A percentile compares a stretch with the other conserved stretches of the same genome.
These are phyloP conservation scores for Meripilus lineatus DNA, from an alignment of 1,284 basidiomycete genomes.

Conservation along the genomic window DNA sequence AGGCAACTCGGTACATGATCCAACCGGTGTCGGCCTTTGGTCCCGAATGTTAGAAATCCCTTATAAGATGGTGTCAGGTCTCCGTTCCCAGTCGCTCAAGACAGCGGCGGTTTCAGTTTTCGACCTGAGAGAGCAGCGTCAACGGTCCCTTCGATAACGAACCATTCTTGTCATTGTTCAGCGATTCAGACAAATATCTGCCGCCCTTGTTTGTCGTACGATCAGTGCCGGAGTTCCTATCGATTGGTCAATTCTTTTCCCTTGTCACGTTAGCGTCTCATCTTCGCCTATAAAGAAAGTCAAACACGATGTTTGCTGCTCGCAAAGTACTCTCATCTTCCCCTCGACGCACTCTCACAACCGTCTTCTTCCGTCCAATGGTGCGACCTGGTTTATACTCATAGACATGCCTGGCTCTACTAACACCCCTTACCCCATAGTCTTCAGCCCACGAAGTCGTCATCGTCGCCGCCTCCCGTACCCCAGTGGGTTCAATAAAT, in stretches of 20 bases:
- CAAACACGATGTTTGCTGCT: slow-evolving; percentile 30
- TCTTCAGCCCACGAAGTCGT: slow-evolving; percentile 71
- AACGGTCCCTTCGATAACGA: too few relatives aligned
- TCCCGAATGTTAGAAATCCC: too few relatives aligned
- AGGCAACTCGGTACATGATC: too few relatives aligned
- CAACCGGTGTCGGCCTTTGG: too few relatives aligned
- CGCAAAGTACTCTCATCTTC: slow-evolving; percentile 33
- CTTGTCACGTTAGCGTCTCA: slow-evolving; percentile 11
- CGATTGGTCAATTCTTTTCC: slow-evolving; percentile 14
- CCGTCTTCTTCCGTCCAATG: slow-evolving; percentile 32
- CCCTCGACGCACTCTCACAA: slow-evolving; percentile 32
- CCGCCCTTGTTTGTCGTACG: slow-evolving; percentile 6
- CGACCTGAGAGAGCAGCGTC: too few relatives aligned
- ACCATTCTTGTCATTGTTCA: too few relatives aligned
- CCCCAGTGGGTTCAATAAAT: slow-evolving; percentile 92
- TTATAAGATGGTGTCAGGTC: too few relatives aligned
- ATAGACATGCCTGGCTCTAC: neutral
- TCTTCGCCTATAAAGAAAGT: slow-evolving; percentile 23
- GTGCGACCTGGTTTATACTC: slow-evolving; percentile 19
- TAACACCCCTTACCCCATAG: slow-evolving; percentile 4
- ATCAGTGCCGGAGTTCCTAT: slow-evolving; percentile 4
- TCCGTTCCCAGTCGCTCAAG: too few relatives aligned
- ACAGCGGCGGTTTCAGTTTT: too few relatives aligned
- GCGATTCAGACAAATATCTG: too few relatives aligned
- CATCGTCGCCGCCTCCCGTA: slow-evolving; percentile 93